Conservation (phyloP, 495 filamentous ascomycete genomes). For the Aspergillus nidulans region DNA sequence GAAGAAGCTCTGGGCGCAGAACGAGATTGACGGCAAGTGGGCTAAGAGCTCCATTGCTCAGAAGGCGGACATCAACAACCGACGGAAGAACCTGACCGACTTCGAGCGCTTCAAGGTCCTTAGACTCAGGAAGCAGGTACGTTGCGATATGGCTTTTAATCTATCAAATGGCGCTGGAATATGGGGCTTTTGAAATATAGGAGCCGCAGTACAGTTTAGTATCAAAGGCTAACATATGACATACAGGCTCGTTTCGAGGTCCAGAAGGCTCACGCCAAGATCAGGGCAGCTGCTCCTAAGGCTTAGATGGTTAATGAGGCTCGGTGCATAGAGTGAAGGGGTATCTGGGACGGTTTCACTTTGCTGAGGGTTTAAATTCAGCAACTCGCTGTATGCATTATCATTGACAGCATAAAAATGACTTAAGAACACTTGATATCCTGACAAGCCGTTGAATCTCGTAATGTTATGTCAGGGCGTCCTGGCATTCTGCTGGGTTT, state of each 20-base stretch:
- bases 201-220: not conserved
- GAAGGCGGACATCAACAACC: constrained; percentile 74
- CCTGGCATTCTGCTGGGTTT: constrained; percentile 16
- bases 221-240: constrained; percentile 3
- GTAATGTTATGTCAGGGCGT: constrained; percentile 25
- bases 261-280: constrained; percentile 84
- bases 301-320: constrained; percentile 46
- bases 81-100: constrained; percentile 87
- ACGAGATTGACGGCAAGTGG: constrained; percentile 88
- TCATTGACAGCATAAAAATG: constrained; percentile 46
- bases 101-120: constrained; percentile 99
- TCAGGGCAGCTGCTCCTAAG: constrained; percentile 54
- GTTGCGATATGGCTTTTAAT: constrained; percentile 23
- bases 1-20: constrained; percentile 79
- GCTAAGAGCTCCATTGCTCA: constrained; percentile 82
- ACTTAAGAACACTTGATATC: constrained; percentile 49
- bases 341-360: constrained; percentile 46
- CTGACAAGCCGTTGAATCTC: constrained; percentile 24
- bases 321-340: constrained; percentile 47
- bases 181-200: not conserved
- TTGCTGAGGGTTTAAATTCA: constrained; percentile 40
- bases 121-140: constrained; percentile 92
- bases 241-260: constrained; percentile 70
- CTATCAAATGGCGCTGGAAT: not conserved
- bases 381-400: constrained; percentile 48